Conservation (phyloP, 1,139 yeast species). For the Hansenula sp. region DNA sequence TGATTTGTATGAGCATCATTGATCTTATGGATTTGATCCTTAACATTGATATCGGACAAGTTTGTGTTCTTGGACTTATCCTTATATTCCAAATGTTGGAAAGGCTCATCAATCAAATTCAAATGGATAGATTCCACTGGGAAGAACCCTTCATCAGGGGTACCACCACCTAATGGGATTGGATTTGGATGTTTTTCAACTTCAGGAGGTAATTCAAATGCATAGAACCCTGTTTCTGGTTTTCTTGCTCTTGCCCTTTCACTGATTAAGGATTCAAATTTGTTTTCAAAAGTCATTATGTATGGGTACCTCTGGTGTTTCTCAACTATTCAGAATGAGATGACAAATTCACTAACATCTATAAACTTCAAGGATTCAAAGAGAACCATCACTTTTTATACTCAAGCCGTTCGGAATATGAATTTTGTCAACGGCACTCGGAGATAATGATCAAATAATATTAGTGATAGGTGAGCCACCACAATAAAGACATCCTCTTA, state of each 20-base stretch:
- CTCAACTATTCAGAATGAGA: background rate
- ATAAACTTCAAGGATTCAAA: background rate
- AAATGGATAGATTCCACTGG: slow-evolving; percentile 51
- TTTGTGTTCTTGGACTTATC: slow-evolving; percentile 16
- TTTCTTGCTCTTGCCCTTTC: slow-evolving; percentile 18
- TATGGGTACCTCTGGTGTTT: background rate
- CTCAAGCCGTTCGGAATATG: no score
- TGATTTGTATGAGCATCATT: slow-evolving; percentile 13
- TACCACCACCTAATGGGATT: slow-evolving; percentile 49
- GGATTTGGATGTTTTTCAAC: slow-evolving; percentile 42
- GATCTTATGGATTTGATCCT: slow-evolving; percentile 16
- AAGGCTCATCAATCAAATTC: slow-evolving; percentile 41
- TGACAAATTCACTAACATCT: background rate
- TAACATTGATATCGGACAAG: slow-evolving; percentile 15
- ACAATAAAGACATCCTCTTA: no score
- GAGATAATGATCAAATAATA: no score
- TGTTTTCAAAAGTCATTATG: slow-evolving; percentile 12
- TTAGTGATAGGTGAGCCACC: no score
- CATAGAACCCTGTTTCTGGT: slow-evolving; percentile 14
- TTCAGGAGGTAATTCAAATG: slow-evolving; percentile 34
- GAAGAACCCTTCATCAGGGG: slow-evolving; percentile 57
- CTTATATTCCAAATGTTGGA: slow-evolving; percentile 20
- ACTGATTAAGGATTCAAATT: slow-evolving; percentile 10
- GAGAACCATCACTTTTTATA: no score
- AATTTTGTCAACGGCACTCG: no score